Percentiles rank a stretch among this genome's conserved stretches.
Evolutionary conservation across 495 filamentous ascomycete species (phyloP).

Genomic region (Pseudoneurospora amorphoporcata): DNA sequence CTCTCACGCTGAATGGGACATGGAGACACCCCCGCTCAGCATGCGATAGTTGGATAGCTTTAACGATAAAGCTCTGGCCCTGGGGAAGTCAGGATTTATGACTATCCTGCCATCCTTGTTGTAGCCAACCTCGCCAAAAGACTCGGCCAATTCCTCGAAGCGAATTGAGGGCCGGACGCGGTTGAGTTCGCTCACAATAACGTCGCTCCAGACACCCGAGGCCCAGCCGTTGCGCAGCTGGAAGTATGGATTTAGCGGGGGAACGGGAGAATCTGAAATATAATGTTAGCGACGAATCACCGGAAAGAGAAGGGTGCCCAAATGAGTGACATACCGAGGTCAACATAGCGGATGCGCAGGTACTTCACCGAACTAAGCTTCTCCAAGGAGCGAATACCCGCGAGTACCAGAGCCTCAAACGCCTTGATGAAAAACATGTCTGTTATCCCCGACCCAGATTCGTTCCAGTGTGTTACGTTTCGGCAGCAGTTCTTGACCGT

Average conservation of each 20-base stretch:
- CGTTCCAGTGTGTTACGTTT: slow-evolving; percentile 40
- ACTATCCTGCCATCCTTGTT: slow-evolving; percentile 42
- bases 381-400: slow-evolving; percentile 46
- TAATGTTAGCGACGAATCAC: slow-evolving; percentile 1
- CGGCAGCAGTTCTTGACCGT: slow-evolving; percentile 62
- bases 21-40: slow-evolving; percentile 29
- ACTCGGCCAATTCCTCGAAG: slow-evolving; percentile 49
- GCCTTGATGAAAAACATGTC: slow-evolving; percentile 56
- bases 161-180: slow-evolving; percentile 41
- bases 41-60: slow-evolving; percentile 39
- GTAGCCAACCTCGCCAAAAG: slow-evolving; percentile 39
- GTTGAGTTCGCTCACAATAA: slow-evolving; percentile 47
- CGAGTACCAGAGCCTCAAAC: slow-evolving; percentile 54
- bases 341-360: slow-evolving; percentile 60
- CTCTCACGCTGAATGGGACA: neutral
- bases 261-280: slow-evolving; percentile 39
- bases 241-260: slow-evolving; percentile 58
- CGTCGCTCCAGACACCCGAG: slow-evolving; percentile 58
- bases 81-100: slow-evolving; percentile 37
- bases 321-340: slow-evolving; percentile 43
- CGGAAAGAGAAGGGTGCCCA: neutral
- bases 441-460: slow-evolving; percentile 53
- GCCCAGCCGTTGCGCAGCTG: slow-evolving; percentile 45
- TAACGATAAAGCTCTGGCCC: slow-evolving; percentile 32
- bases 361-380: slow-evolving; percentile 42